A percentile compares a stretch with the other conserved stretches of the same genome.
phyloP scores from a whole-genome alignment of 176 grass and related monocot species.

The Triticum turgidum region DNA sequence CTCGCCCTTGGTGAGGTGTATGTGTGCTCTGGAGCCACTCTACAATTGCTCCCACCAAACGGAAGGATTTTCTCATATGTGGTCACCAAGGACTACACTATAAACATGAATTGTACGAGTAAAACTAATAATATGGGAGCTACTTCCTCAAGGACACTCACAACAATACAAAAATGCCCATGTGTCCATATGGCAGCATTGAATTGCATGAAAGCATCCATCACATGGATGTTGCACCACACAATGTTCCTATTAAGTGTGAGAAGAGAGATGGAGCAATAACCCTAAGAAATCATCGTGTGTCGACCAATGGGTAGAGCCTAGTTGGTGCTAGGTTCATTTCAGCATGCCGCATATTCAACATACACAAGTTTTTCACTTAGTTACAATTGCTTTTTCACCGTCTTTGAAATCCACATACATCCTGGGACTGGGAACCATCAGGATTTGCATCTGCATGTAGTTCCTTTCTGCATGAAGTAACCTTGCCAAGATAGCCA shows the following conservation, averaged over 20 bases:
- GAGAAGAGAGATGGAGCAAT: neutral
- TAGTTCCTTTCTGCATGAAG: too few species aligned
- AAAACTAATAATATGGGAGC: too few species aligned
- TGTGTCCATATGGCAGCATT: neutral
- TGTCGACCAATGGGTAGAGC: neutral
- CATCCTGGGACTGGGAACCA: neutral
- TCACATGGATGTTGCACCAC: neutral
- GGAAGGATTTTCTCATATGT: neutral
- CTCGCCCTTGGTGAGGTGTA: neutral
- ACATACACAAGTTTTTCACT: neutral
- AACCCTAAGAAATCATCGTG: too few species aligned
- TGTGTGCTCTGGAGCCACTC: neutral
- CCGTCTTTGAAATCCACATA: neutral
- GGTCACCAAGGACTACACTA: too few species aligned
- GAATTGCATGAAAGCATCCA: neutral
- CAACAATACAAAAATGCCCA: neutral
- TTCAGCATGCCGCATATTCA: neutral
- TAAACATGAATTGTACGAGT: too few species aligned
- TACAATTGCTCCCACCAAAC: neutral
- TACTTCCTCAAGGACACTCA: too few species aligned
- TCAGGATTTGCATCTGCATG: neutral
- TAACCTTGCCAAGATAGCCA: too few species aligned
- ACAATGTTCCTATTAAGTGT: neutral
- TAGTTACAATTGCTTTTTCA: neutral
- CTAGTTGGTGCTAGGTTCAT: neutral